Percentiles rank a stretch among this genome's conserved stretches.
Conservation (phyloP, 768 basidiomycete genomes). For the Megacollybia marginata region DNA sequence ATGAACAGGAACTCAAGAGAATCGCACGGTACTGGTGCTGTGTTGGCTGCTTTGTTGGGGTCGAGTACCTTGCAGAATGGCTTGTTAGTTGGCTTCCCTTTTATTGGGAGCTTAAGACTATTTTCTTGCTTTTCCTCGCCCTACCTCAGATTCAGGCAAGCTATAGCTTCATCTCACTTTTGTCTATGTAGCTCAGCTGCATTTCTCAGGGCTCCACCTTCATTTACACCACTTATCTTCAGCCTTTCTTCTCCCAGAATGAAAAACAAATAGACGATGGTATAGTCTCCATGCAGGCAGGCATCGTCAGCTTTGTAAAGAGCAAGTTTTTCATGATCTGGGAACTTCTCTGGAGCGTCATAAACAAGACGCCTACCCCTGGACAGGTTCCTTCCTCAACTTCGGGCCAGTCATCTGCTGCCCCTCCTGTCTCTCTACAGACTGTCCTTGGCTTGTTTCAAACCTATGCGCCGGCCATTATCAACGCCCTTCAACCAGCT, state of each 20-base stretch:
- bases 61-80: conserved; percentile 59
- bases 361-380: conserved; percentile 31
- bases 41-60: conserved; percentile 49
- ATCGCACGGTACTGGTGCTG: conserved; percentile 63
- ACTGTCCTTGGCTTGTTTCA: conserved; percentile 31
- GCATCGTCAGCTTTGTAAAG: conserved; percentile 48
- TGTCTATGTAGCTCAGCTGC: not conserved
- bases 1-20: conserved; percentile 45
- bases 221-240: conserved; percentile 51
- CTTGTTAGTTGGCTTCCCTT: conserved; percentile 70
- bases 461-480: conserved; percentile 30
- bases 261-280: conserved; percentile 55
- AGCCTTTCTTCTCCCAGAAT: conserved; percentile 53
- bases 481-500: conserved; percentile 22
- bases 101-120: conserved; percentile 68
- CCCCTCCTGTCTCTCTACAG: conserved; percentile 8
- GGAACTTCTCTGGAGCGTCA: conserved; percentile 34
- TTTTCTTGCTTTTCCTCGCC: conserved; percentile 59
- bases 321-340: conserved; percentile 40
- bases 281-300: conserved; percentile 46
- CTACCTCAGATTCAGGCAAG: conserved; percentile 64
- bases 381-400: conserved; percentile 13
- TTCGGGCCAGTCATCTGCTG: conserved; percentile 15
- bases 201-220: conserved; percentile 55
- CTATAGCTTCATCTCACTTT: conserved; percentile 1